Percentiles rank a stretch among this genome's conserved stretches.
These are phyloP conservation scores for Colletotrichum higginsianum DNA, from an alignment of 2,329 filamentous ascomycete species.

Conservation along the genomic window DNA sequence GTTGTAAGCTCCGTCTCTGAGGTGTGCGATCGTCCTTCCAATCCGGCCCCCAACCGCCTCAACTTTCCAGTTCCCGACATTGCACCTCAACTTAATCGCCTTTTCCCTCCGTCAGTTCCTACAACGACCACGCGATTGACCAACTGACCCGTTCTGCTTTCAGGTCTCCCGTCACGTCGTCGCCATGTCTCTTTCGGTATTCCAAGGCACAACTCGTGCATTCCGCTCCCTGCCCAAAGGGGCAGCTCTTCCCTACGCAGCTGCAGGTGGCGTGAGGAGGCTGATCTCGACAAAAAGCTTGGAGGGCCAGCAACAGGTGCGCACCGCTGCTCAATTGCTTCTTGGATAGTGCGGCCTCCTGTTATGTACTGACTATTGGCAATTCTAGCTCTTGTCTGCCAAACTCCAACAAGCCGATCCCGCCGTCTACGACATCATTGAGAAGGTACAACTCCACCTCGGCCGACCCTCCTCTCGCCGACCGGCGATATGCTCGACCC, in stretches of 20 bases:
- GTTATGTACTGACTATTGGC: slow-evolving; percentile 1
- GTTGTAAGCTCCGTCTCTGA: slow-evolving; percentile 20
- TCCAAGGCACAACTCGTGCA: slow-evolving; percentile 65
- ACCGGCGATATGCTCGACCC: not conserved
- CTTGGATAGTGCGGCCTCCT: not conserved
- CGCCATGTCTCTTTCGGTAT: slow-evolving; percentile 63
- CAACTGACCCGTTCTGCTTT: not conserved
- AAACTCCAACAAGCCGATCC: slow-evolving; percentile 89
- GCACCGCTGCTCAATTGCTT: slow-evolving; percentile 45
- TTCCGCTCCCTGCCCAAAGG: slow-evolving; percentile 59
- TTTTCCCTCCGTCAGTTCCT: not conserved
- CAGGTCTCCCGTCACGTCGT: slow-evolving; percentile 1
- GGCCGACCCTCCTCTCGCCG: not conserved
- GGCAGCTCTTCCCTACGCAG: slow-evolving; percentile 19
- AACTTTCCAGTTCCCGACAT: not conserved
- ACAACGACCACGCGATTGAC: not conserved
- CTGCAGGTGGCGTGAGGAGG: slow-evolving; percentile 49
- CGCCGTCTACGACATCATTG: slow-evolving; percentile 87
- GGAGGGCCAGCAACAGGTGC: slow-evolving; percentile 74
- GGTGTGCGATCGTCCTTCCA: slow-evolving; percentile 8
- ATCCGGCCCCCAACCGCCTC: not conserved
- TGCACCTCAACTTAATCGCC: not conserved
- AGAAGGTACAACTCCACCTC: slow-evolving; percentile 74
- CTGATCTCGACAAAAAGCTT: slow-evolving; percentile 62
- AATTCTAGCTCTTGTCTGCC: slow-evolving; percentile 79